Percentiles rank a stretch among this genome's conserved stretches.
Evolutionary conservation across 2,329 filamentous ascomycete genomes (phyloP).

Genomic region (Penicillium vulpinum): DNA sequence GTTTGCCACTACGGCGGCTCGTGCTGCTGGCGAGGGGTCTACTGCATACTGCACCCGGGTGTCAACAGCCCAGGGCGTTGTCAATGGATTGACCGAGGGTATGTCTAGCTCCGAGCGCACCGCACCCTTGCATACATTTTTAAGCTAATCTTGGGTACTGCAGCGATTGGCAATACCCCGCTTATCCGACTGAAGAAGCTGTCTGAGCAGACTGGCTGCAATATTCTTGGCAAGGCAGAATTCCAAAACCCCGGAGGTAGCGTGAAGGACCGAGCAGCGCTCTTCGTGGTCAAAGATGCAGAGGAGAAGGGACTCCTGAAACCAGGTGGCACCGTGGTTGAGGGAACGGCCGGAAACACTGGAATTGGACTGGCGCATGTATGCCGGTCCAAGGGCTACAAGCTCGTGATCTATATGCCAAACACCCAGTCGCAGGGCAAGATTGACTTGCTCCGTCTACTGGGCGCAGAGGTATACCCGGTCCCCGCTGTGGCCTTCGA

Average conservation of each 20-base stretch:
- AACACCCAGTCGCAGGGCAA: slow-evolving; percentile 98
- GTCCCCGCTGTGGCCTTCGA: slow-evolving; percentile 96
- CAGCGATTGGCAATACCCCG: slow-evolving; percentile 96
- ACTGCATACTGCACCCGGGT: slow-evolving; percentile 68
- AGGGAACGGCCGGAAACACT: slow-evolving; percentile 96
- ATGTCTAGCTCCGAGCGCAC: slow-evolving; percentile 28
- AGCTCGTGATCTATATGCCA: slow-evolving; percentile 98
- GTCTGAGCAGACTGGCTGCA: slow-evolving; percentile 88
- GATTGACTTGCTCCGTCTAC: slow-evolving; percentile 84
- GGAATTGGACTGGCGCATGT: slow-evolving; percentile 97
- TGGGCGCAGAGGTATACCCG: slow-evolving; percentile 93
- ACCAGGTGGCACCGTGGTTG: slow-evolving; percentile 89
- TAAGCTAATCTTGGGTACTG: not conserved
- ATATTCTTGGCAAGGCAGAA: slow-evolving; percentile 93
- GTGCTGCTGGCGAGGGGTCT: slow-evolving; percentile 50
- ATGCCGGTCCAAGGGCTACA: slow-evolving; percentile 87
- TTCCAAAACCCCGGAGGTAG: slow-evolving; percentile 98
- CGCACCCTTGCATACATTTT: not conserved
- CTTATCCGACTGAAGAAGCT: slow-evolving; percentile 86
- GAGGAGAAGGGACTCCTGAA: slow-evolving; percentile 81
- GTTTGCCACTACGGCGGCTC: slow-evolving; percentile 64
- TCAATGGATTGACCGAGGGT: slow-evolving; percentile 81
- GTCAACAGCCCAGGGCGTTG: slow-evolving; percentile 75
- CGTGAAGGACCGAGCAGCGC: slow-evolving; percentile 92
- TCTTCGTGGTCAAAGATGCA: slow-evolving; percentile 91